These are phyloP conservation scores for Neonectria faginata DNA, from an alignment of 2,329 filamentous ascomycete species.

Conservation along the genomic window DNA sequence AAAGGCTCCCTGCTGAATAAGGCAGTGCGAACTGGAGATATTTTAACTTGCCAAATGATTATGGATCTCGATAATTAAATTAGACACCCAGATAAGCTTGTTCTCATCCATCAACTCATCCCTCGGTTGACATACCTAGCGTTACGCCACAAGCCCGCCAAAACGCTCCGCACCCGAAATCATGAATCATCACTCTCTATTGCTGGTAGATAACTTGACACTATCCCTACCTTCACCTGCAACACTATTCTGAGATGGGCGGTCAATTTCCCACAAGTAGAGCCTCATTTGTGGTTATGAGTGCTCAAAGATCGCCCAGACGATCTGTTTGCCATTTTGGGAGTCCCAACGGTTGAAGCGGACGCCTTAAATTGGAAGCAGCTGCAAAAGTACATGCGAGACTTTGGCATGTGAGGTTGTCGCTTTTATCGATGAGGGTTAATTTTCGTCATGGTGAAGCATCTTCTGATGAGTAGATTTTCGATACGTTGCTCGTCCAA, in stretches of 20 bases:
- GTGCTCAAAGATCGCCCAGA: not conserved
- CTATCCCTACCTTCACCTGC: not conserved
- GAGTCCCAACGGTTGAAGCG: not conserved
- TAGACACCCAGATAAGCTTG: not conserved
- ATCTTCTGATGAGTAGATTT: not conserved
- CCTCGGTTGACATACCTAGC: not conserved
- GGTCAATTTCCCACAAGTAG: slow-evolving; percentile 4
- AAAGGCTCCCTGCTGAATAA: not conserved
- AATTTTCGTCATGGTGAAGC: not conserved
- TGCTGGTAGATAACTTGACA: not conserved
- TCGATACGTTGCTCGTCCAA: too few relatives aligned
- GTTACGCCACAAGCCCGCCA: slow-evolving; percentile 30
- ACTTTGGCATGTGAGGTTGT: not conserved
- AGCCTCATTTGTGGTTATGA: not conserved
- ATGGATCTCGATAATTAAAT: not conserved
- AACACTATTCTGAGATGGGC: not conserved
- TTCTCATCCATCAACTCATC: not conserved
- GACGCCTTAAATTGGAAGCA: too few relatives aligned
- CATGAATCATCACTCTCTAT: slow-evolving; percentile 41
- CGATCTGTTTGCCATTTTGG: slow-evolving; percentile 37
- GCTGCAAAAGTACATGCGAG: not conserved
- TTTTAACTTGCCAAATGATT: not conserved
- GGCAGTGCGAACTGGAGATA: not conserved
- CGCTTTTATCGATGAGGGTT: not conserved
- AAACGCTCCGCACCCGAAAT: slow-evolving; percentile 7